These are phyloP conservation scores for Zarea fungicola DNA, from an alignment of 2,329 filamentous ascomycete genomes.

Conservation along the genomic window DNA sequence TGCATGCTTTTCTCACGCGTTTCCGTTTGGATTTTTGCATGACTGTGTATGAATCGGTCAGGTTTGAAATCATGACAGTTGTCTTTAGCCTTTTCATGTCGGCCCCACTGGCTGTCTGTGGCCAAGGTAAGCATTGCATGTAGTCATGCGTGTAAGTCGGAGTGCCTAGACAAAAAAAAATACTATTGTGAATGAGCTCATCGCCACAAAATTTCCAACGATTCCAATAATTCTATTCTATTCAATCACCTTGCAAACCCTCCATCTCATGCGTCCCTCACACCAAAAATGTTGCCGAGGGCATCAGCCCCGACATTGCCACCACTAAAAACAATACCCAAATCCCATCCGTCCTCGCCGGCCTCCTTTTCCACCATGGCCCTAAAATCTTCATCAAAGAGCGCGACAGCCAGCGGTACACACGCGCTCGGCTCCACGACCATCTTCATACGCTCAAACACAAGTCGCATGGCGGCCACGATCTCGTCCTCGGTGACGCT, in stretches of 20 bases:
- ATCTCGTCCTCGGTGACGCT: slow-evolving; percentile 81
- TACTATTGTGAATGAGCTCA: no score
- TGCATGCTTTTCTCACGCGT: slow-evolving; percentile 20
- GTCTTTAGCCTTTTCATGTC: no score
- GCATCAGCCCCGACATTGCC: slow-evolving; percentile 55
- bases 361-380: slow-evolving; percentile 63
- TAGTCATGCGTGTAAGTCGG: no score
- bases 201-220: background rate
- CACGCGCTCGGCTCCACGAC: slow-evolving; percentile 85
- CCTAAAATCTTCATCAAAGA: slow-evolving; percentile 84
- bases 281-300: slow-evolving; percentile 46
- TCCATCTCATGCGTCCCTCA: background rate
- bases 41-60: no score
- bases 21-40: slow-evolving; percentile 18
- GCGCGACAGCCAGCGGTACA: slow-evolving; percentile 74
- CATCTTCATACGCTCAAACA: slow-evolving; percentile 84
- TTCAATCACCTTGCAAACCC: background rate
- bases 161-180: no score
- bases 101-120: no score
- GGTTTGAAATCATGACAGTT: no score
- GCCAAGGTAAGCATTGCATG: no score
- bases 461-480: slow-evolving; percentile 65
- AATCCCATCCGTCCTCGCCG: slow-evolving; percentile 68
- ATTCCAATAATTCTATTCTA: background rate
- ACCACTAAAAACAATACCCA: slow-evolving; percentile 56